Percentiles rank a stretch among this genome's conserved stretches.
Evolutionary conservation across 2,329 filamentous ascomycete genomes (phyloP).

Genomic region (Xylaria sp.): DNA sequence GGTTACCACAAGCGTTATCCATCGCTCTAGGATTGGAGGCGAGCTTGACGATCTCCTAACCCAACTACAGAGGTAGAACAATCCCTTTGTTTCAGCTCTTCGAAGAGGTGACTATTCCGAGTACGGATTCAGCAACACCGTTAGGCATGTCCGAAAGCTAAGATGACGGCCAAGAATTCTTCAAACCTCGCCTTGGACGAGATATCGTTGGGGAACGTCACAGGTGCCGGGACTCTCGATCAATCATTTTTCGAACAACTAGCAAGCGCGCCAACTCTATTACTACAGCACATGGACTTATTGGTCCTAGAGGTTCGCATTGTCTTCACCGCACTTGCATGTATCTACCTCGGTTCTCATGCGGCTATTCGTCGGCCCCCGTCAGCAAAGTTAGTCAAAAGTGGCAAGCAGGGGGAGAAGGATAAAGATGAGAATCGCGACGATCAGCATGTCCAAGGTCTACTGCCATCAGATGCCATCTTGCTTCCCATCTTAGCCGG

Average conservation of each 20-base stretch:
- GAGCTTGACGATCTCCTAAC: not conserved
- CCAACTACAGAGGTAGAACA: not conserved
- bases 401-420: slow-evolving; percentile 55
- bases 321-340: slow-evolving; percentile 75
- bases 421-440: slow-evolving; percentile 65
- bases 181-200: slow-evolving; percentile 38
- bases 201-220: slow-evolving; percentile 41
- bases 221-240: slow-evolving; percentile 32
- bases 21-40: not conserved
- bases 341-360: slow-evolving; percentile 86
- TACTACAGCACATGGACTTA: slow-evolving; percentile 52
- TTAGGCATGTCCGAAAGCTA: slow-evolving; percentile 18
- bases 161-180: slow-evolving; percentile 44
- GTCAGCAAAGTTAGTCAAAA: slow-evolving; percentile 74
- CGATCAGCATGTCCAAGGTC: slow-evolving; percentile 66
- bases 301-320: slow-evolving; percentile 60
- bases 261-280: slow-evolving; percentile 44
- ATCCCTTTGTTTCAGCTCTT: too few species aligned
- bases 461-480: slow-evolving; percentile 82
- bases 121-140: not conserved
- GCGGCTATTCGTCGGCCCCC: slow-evolving; percentile 85
- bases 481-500: slow-evolving; percentile 85
- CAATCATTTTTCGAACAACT: slow-evolving; percentile 47
- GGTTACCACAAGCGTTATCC: not conserved
- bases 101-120: not conserved